phyloP scores from a whole-genome alignment of 805 yeast genomes.

The Ogataea nitratoaversa region DNA sequence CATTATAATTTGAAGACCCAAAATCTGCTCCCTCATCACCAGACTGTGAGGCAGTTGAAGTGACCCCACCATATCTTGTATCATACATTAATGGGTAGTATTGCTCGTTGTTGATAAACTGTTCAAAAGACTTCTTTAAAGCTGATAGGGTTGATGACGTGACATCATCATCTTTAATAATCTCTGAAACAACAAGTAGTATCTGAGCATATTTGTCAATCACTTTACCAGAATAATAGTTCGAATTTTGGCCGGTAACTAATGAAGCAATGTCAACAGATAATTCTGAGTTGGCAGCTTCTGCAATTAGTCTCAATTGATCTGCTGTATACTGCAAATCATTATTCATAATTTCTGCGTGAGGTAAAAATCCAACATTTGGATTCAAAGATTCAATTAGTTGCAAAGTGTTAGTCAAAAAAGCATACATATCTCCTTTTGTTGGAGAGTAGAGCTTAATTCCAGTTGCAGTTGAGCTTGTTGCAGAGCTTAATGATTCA shows the following conservation, averaged over 20 bases:
- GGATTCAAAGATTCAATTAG: constrained; percentile 39
- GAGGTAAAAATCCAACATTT: constrained; percentile 45
- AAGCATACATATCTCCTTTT: constrained; percentile 43
- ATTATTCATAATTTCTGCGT: constrained; percentile 36
- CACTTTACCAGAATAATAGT: constrained; percentile 50
- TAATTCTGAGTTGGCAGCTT: constrained; percentile 42
- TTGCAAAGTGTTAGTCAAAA: constrained; percentile 33
- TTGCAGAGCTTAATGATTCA: constrained; percentile 28
- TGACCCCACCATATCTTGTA: constrained; percentile 51
- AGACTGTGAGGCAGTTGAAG: constrained; percentile 44
- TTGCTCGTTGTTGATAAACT: constrained; percentile 39
- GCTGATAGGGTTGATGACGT: constrained; percentile 46
- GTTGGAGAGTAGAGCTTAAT: constrained; percentile 41
- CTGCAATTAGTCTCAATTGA: constrained; percentile 40
- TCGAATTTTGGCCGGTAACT: constrained; percentile 37
- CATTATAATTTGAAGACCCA: constrained; percentile 50
- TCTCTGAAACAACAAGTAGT: constrained; percentile 45
- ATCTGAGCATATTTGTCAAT: constrained; percentile 56
- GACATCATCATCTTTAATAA: constrained; percentile 39
- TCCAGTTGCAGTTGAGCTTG: constrained; percentile 26
- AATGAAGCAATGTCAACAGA: constrained; percentile 40
- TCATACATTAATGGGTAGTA: constrained; percentile 50
- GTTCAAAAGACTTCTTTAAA: constrained; percentile 41
- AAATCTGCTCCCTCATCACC: constrained; percentile 45
- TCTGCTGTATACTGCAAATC: constrained; percentile 35